A percentile compares a stretch with the other conserved stretches of the same genome.
Evolutionary conservation across 1,284 basidiomycete genomes (phyloP).

Genomic region (Chiua sp.): DNA sequence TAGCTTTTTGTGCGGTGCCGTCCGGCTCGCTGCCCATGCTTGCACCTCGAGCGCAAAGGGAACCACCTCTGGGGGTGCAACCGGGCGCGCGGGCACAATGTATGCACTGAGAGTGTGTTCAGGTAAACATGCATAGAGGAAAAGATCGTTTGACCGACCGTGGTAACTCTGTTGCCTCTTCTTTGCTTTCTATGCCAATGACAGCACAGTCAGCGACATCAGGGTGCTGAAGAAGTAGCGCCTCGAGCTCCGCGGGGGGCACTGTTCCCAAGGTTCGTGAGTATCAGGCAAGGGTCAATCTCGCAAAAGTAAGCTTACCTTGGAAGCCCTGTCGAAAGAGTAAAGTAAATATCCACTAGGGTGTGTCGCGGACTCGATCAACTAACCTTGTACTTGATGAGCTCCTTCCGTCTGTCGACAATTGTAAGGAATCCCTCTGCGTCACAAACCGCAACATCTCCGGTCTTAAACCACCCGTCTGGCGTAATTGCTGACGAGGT

Average conservation of each 20-base stretch:
- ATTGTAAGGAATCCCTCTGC: conserved; percentile 68
- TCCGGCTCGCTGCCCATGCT: conserved; percentile 65
- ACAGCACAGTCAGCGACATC: conserved; percentile 77
- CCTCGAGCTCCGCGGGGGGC: conserved; percentile 84
- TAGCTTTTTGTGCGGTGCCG: conserved; percentile 69
- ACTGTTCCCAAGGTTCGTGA: conserved; percentile 48
- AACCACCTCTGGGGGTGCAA: conserved; percentile 38
- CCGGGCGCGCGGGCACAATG: conserved; percentile 48
- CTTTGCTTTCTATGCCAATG: conserved; percentile 65
- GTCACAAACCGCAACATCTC: conserved; percentile 73
- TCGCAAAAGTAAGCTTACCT: conserved; percentile 45
- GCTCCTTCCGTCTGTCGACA: conserved; percentile 77
- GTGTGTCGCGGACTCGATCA: not conserved
- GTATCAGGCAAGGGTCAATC: conserved; percentile 4
- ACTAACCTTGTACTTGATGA: conserved; percentile 82
- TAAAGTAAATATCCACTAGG: not conserved
- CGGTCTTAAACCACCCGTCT: conserved; percentile 86
- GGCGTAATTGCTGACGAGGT: conserved; percentile 70
- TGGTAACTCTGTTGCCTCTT: conserved; percentile 79
- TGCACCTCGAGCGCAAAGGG: conserved; percentile 56
- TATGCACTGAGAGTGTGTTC: conserved; percentile 59
- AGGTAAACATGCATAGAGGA: not conserved
- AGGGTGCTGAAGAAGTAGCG: conserved; percentile 72
- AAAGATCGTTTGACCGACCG: conserved; percentile 44
- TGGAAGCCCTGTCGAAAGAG: conserved; percentile 56